Evolutionary conservation across 352 stramenopile species (phyloP).

Genomic region (Sclerospora graminicola): DNA sequence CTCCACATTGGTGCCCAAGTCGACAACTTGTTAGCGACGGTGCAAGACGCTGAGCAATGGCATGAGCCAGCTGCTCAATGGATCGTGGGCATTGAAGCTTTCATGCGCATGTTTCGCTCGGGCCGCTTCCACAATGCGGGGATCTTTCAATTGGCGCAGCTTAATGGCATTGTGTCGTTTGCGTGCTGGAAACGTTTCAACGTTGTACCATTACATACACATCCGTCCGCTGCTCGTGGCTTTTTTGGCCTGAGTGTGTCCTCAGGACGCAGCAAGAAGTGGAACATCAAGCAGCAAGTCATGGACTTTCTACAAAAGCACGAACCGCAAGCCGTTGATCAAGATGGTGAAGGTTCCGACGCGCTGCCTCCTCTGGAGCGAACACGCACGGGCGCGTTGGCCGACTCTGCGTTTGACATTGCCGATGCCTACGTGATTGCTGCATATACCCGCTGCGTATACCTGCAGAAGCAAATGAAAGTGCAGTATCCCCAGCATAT

Average conservation of each 20-base stretch:
- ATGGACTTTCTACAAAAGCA: constrained; percentile 47
- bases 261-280: constrained; percentile 17
- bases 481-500: constrained; percentile 14
- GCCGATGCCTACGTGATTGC: constrained; percentile 79
- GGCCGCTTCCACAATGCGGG: constrained; percentile 74
- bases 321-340: constrained; percentile 19
- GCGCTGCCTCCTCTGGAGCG: constrained; percentile 15
- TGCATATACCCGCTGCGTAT: constrained; percentile 41
- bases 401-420: constrained; percentile 59
- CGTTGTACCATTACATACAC: constrained; percentile 43
- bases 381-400: constrained; percentile 29
- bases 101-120: constrained; percentile 74
- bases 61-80: constrained; percentile 19
- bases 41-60: constrained; percentile 18
- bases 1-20: constrained; percentile 50
- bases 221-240: constrained; percentile 61
- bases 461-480: constrained; percentile 37
- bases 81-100: constrained; percentile 77
- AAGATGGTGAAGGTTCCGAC: constrained; percentile 5
- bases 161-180: constrained; percentile 82
- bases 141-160: constrained; percentile 78
- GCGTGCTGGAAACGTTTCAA: constrained; percentile 56
- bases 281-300: constrained; percentile 59
- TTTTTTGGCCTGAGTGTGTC: constrained; percentile 34
- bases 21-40: constrained; percentile 24